phyloP scores from a whole-genome alignment of 129 eudicot genomes.

The Erigeron canadensis region DNA sequence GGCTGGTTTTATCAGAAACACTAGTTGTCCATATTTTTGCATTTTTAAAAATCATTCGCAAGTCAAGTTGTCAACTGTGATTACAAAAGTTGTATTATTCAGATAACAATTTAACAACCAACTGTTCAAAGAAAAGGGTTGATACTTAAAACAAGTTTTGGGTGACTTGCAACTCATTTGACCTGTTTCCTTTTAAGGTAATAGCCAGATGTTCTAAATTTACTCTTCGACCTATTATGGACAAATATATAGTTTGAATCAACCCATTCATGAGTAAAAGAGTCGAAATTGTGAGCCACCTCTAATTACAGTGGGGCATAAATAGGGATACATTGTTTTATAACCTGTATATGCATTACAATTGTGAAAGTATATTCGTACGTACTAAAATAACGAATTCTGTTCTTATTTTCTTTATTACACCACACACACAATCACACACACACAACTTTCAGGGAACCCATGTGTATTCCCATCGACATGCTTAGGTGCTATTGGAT shows the following conservation, averaged over 20 bases:
- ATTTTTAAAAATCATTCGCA: not conserved
- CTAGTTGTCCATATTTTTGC: not conserved
- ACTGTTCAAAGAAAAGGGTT: not conserved
- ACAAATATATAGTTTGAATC: not conserved
- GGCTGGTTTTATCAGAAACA: not conserved
- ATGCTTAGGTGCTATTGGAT: not conserved
- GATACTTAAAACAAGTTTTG: not conserved
- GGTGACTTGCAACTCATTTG: not conserved
- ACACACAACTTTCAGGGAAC: not conserved
- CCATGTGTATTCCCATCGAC: not conserved
- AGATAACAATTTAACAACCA: no score
- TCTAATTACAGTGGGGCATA: not conserved
- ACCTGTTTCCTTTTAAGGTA: not conserved
- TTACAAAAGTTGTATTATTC: not conserved
- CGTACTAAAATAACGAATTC: not conserved
- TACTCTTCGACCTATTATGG: not conserved
- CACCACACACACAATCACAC: not conserved
- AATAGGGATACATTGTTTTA: not conserved
- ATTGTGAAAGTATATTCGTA: not conserved
- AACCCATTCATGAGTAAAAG: not conserved
- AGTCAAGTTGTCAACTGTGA: not conserved
- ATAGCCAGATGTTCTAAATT: not conserved
- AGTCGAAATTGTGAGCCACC: not conserved
- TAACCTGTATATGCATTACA: not conserved
- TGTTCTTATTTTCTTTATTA: not conserved